Evolutionary conservation across 2,329 filamentous ascomycete genomes (phyloP), one percentile per base, ranked within the genome.

Genomic region (Cladosporium velox): DNA sequence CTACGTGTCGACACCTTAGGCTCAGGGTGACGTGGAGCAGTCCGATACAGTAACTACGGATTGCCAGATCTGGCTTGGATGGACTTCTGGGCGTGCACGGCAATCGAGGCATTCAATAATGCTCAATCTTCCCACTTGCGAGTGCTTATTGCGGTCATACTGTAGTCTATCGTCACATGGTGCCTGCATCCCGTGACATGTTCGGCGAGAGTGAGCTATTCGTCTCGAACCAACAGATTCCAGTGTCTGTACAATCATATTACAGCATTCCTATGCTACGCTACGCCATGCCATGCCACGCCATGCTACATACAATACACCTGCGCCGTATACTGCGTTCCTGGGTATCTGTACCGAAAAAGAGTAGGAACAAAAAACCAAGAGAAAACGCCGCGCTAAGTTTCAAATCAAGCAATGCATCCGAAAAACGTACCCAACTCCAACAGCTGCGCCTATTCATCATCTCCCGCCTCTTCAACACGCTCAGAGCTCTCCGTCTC

Each of bases 401-500:
- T 24, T 1, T n/a, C 34, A 28, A 41, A 24, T 21, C 28, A 24
- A 55, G 11, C 54, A 58, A 58, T 58, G 54, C 58, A 30, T 21
- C 54, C n/a, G n/a, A 32, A 21, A n/a, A 24, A 14, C 6, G 12
- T 34, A 26, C 18, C 52, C 38, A 18, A 8, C 5, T 15, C 12
- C n/a, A 21, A 4, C 14, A 32, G n/a, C 58, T 26, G n/a, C n/a
- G 18, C 28, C 59, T 21, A 47, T 0, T n/a, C 59, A 41, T 32
- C 59, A 7, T 63, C 60, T 51, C 55, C 60, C 15, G 21, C 63
- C 14, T 59, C 54, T 21, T 38, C 63, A 11, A 59, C 54, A 3
- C 14, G 15, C 14, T n/a, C 38, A 41, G 51, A 12, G 12, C 18
- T n/a, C 15, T 57, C 30, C 49, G 30, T 38, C 58, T 71, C 68